A percentile compares a stretch with the other conserved stretches of the same genome.
phyloP scores from a whole-genome alignment of 768 basidiomycete genomes.

The Lentinula edodes region DNA sequence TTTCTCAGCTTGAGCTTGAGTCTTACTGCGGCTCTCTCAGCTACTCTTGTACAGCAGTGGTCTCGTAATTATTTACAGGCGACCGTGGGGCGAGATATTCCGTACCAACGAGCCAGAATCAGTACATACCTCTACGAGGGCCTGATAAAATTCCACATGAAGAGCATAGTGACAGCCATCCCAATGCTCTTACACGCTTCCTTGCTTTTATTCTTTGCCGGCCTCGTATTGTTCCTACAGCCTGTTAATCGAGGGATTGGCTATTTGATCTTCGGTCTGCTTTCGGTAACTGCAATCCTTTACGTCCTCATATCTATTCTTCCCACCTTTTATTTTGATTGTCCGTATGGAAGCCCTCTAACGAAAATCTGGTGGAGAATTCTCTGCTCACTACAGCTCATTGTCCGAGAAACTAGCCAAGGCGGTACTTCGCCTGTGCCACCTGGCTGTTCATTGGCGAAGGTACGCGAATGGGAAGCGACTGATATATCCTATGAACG shows the following conservation, averaged over 20 bases:
- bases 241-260: conserved; percentile 26
- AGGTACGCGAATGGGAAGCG: conserved; percentile 29
- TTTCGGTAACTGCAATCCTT: background rate
- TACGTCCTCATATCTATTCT: conserved; percentile 11
- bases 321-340: conserved; percentile 6
- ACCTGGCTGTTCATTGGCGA: conserved; percentile 16
- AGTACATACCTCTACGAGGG: conserved; percentile 35
- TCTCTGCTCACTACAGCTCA: conserved; percentile 18
- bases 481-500: conserved; percentile 25
- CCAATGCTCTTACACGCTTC: conserved; percentile 44
- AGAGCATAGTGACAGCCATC: conserved; percentile 31
- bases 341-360: conserved; percentile 11
- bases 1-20: conserved; percentile 40
- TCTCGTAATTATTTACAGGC: conserved; percentile 33
- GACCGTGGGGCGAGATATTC: conserved; percentile 23
- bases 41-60: conserved; percentile 48
- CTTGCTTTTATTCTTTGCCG: conserved; percentile 45
- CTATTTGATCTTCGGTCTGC: conserved; percentile 3
- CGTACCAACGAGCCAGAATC: conserved; percentile 34
- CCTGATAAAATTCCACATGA: conserved; percentile 31
- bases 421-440: conserved; percentile 12
- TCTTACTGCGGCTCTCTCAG: conserved; percentile 33
- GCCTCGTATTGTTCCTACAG: conserved; percentile 38
- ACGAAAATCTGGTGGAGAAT: conserved; percentile 12
- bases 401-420: conserved; percentile 18